Evolutionary conservation across 169 alveolate genomes (phyloP).

Genomic region (Plasmodium knowlesi): DNA sequence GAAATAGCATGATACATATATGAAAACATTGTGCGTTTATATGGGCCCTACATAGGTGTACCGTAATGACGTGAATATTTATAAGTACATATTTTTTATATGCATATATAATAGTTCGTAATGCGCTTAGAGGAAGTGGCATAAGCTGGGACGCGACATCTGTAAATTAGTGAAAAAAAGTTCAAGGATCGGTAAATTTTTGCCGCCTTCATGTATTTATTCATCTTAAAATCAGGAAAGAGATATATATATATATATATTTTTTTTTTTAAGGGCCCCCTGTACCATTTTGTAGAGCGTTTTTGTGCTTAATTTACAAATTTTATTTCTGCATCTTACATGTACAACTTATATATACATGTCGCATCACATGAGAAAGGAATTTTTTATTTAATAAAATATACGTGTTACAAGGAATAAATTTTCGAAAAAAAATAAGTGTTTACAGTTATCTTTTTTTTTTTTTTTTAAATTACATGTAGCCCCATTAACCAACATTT

Average conservation of each 20-base stretch:
- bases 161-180: constrained; percentile 6
- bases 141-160: not conserved
- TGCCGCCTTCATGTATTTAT: not conserved
- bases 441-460: not conserved
- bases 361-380: not conserved
- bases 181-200: not conserved
- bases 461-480: not conserved
- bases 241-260: not conserved
- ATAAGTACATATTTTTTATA: not conserved
- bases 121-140: not conserved
- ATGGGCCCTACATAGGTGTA: not conserved
- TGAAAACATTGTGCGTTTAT: not conserved
- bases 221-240: not conserved
- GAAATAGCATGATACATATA: not conserved
- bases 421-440: not conserved
- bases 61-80: not conserved
- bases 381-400: not conserved
- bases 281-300: not conserved
- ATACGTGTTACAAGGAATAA: not conserved
- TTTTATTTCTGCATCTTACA: not conserved
- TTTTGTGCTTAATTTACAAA: not conserved
- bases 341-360: not conserved
- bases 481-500: not conserved
- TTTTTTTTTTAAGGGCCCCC: not conserved
- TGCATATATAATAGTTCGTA: not conserved